Evolutionary conservation across 352 stramenopile genomes (phyloP).

Genomic region (Plasmopara viticola): DNA sequence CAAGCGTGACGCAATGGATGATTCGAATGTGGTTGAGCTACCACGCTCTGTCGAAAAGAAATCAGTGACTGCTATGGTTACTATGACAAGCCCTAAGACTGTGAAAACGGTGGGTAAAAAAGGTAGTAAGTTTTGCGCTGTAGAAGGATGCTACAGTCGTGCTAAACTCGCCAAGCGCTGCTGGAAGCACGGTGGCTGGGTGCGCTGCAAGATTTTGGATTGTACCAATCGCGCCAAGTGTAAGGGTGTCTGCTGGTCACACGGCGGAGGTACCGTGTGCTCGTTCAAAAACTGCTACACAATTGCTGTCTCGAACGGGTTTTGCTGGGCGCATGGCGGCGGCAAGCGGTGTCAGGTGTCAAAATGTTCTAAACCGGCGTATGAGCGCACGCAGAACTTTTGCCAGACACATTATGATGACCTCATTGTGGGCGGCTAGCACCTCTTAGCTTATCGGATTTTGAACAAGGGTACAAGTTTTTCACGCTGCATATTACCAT

Average conservation of each 20-base stretch:
- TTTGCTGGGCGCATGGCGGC: constrained; percentile 39
- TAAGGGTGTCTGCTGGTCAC: constrained; percentile 58
- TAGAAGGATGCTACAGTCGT: constrained; percentile 38
- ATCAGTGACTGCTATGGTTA: background rate
- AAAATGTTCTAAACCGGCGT: constrained; percentile 46
- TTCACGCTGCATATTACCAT: background rate
- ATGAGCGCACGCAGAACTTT: constrained; percentile 55
- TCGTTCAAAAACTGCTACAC: constrained; percentile 40
- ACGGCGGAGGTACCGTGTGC: constrained; percentile 50
- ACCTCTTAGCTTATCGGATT: background rate
- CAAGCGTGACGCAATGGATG: constrained; percentile 16
- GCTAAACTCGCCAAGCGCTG: constrained; percentile 51
- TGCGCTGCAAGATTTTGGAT: constrained; percentile 49
- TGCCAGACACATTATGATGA: constrained; percentile 44
- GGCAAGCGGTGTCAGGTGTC: constrained; percentile 38
- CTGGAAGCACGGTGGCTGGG: constrained; percentile 55
- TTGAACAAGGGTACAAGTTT: background rate
- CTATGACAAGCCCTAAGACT: background rate
- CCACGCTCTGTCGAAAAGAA: constrained; percentile 9
- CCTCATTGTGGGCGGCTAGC: too few species aligned
- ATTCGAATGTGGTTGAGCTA: constrained; percentile 16
- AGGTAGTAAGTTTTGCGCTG: constrained; percentile 51
- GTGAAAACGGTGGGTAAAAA: constrained; percentile 23
- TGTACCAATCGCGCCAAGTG: constrained; percentile 67
- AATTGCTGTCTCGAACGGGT: constrained; percentile 50